These are phyloP conservation scores for Plicaturopsis crispa DNA, from an alignment of 768 basidiomycete species.

Conservation along the genomic window DNA sequence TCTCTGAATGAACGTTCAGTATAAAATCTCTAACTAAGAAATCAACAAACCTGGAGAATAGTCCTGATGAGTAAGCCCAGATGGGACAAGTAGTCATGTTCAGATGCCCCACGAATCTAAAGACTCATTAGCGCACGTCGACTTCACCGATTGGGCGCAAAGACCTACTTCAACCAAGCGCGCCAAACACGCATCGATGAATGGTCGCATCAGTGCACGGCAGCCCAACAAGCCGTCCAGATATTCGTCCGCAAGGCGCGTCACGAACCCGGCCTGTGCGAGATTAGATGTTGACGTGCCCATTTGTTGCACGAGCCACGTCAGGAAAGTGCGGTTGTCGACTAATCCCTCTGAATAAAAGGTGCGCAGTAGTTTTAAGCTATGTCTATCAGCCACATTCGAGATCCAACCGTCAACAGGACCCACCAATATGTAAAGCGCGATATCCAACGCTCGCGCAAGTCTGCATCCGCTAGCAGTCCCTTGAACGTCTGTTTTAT, in stretches of 20 bases:
- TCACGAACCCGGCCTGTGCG: slow-evolving; percentile 73
- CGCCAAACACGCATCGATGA: slow-evolving; percentile 62
- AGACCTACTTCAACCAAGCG: slow-evolving; percentile 58
- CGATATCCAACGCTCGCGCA: slow-evolving; percentile 69
- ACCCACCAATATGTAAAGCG: slow-evolving; percentile 72
- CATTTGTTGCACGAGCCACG: slow-evolving; percentile 78
- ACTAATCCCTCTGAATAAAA: slow-evolving; percentile 80
- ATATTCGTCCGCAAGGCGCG: slow-evolving; percentile 74
- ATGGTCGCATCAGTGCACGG: slow-evolving; percentile 62
- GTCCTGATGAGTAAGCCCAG: slow-evolving; percentile 46
- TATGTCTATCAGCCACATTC: not conserved
- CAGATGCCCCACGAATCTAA: slow-evolving; percentile 48
- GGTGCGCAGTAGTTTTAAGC: slow-evolving; percentile 56
- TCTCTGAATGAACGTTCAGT: slow-evolving; percentile 33
- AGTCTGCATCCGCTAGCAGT: slow-evolving; percentile 63
- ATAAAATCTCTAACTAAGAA: not conserved
- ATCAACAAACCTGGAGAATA: slow-evolving; percentile 49
- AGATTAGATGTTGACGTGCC: slow-evolving; percentile 69
- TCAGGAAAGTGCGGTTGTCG: slow-evolving; percentile 68
- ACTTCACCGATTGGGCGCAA: too few relatives aligned
- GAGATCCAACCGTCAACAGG: slow-evolving; percentile 1
- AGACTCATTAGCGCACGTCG: too few relatives aligned
- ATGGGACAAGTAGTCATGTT: slow-evolving; percentile 46
- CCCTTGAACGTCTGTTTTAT: slow-evolving; percentile 84
- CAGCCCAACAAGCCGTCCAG: slow-evolving; percentile 58